Conservation (phyloP, 805 yeast species). For the Candida verbasci region DNA sequence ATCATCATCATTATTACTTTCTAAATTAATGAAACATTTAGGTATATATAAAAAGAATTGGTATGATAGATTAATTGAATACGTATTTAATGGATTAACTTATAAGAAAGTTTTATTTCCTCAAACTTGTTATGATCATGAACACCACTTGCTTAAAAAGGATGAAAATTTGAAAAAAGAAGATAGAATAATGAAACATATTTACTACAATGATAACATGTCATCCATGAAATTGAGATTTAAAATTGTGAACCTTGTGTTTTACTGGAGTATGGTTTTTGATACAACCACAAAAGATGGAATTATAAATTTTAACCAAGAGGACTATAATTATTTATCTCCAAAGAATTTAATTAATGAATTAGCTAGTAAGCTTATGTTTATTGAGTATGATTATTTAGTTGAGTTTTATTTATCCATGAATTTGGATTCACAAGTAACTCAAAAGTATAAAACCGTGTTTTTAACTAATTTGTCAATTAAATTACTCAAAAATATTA, state of each 20-base stretch:
- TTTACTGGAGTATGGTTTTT: constrained; percentile 13
- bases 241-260: constrained; percentile 15
- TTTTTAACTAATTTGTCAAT: constrained; percentile 7
- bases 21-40: constrained; percentile 18
- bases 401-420: constrained; percentile 6
- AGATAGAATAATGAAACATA: constrained; percentile 1
- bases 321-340: background rate
- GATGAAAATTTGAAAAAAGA: constrained; percentile 14
- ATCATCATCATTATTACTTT: constrained; percentile 8
- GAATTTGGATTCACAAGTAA: background rate
- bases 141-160: constrained; percentile 17
- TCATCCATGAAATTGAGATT: constrained; percentile 26
- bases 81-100: constrained; percentile 24
- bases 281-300: constrained; percentile 4
- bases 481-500: constrained; percentile 7
- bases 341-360: constrained; percentile 2
- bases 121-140: constrained; percentile 22
- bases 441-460: background rate
- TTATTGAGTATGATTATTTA: constrained; percentile 7
- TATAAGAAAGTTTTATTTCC: constrained; percentile 12
- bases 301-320: background rate
- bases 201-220: constrained; percentile 18
- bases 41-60: constrained; percentile 18
- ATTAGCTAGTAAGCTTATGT: constrained; percentile 2
- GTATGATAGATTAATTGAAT: constrained; percentile 29